Evolutionary conservation across 2,329 filamentous ascomycete species (phyloP).

Genomic region (Xylaria sp.): DNA sequence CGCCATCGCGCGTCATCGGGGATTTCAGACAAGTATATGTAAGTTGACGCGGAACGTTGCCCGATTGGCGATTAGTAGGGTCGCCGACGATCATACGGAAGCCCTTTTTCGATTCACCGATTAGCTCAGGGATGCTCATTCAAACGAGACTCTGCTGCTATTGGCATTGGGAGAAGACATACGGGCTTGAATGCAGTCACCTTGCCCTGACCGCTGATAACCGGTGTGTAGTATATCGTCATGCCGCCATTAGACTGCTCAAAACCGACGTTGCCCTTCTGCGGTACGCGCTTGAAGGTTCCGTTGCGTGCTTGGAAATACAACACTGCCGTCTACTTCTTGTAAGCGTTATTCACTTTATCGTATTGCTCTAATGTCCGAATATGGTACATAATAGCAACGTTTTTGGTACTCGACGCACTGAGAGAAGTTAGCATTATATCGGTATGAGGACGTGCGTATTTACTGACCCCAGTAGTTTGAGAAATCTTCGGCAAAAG

Average conservation of each 20-base stretch:
- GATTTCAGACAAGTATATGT: conserved; percentile 32
- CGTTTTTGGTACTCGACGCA: not conserved
- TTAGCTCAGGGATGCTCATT: not conserved
- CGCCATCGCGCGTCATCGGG: conserved; percentile 27
- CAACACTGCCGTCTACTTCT: conserved; percentile 51
- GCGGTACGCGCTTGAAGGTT: conserved; percentile 48
- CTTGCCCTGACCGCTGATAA: conserved; percentile 35
- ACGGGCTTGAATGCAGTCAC: conserved; percentile 55
- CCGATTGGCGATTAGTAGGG: conserved; percentile 43
- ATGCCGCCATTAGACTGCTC: conserved; percentile 53
- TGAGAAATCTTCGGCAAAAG: conserved; percentile 55
- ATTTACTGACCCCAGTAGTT: conserved; percentile 51
- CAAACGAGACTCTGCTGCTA: too few relatives aligned
- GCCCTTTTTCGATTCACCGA: conserved; percentile 43
- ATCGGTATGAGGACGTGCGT: not conserved
- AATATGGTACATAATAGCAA: not conserved
- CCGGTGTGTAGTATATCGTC: conserved; percentile 56
- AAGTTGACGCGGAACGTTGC: conserved; percentile 28
- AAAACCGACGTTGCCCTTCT: conserved; percentile 46
- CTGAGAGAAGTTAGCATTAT: conserved; percentile 7
- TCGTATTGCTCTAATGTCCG: not conserved
- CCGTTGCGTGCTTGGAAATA: conserved; percentile 54
- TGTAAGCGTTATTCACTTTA: conserved; percentile 13
- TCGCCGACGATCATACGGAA: conserved; percentile 57
- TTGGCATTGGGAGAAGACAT: conserved; percentile 22